Conservation (phyloP, 306 rosid species). For the Trifolium subterraneum region DNA sequence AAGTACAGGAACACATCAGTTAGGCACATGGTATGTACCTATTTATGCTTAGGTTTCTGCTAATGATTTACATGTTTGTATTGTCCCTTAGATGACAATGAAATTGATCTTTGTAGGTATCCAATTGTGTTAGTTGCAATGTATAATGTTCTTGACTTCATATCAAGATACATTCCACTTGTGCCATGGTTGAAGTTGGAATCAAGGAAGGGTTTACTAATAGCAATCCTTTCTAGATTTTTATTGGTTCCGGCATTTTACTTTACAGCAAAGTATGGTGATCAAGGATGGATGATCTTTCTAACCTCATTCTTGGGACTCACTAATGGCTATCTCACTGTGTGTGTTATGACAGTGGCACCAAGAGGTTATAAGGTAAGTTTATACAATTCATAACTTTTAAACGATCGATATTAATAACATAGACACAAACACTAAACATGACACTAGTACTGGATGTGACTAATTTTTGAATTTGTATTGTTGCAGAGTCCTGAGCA, state of each 20-base stretch:
- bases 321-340: slow-evolving; percentile 82
- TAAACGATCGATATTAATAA: background rate
- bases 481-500: slow-evolving; percentile 85
- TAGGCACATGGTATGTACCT: slow-evolving; percentile 73
- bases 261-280: slow-evolving; percentile 82
- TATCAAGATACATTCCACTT: slow-evolving; percentile 73
- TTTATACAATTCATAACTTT: background rate
- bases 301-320: slow-evolving; percentile 73
- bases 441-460: too few relatives aligned
- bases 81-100: background rate
- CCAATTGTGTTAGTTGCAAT: slow-evolving; percentile 69
- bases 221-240: slow-evolving; percentile 54
- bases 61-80: too few relatives aligned
- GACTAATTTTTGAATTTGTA: background rate
- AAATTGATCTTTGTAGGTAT: slow-evolving; percentile 58
- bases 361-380: slow-evolving; percentile 81
- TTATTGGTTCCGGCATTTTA: slow-evolving; percentile 79
- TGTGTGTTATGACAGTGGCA: slow-evolving; percentile 75
- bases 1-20: slow-evolving; percentile 75
- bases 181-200: slow-evolving; percentile 63
- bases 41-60: background rate
- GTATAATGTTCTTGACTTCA: slow-evolving; percentile 66
- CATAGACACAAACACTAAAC: background rate
- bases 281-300: slow-evolving; percentile 85
- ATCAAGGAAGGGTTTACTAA: slow-evolving; percentile 66